A percentile compares a stretch with the other conserved stretches of the same genome.
Evolutionary conservation across 2,329 filamentous ascomycete genomes (phyloP).

Genomic region (Sclerotinia spermophila): DNA sequence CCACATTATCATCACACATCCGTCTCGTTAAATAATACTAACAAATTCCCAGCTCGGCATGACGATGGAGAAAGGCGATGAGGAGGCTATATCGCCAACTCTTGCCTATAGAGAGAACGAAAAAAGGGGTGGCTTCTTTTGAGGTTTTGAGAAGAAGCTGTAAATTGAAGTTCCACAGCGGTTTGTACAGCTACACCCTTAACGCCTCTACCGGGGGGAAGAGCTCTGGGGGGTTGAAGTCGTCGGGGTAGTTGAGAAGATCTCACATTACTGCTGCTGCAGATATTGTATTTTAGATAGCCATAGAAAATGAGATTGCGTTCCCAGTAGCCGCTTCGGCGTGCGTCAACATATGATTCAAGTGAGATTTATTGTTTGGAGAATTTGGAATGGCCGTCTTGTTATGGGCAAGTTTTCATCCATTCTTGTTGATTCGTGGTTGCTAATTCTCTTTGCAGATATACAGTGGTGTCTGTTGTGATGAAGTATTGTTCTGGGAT

Average conservation of each 20-base stretch:
- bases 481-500: neutral
- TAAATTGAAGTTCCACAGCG: too few species aligned
- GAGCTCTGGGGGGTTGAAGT: neutral
- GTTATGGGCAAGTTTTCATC: neutral
- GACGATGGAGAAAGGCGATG: neutral
- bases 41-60: neutral
- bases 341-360: neutral
- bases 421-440: neutral
- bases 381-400: neutral
- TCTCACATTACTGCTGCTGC: neutral
- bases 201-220: neutral
- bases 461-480: neutral
- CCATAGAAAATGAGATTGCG: neutral
- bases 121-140: neutral
- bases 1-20: too few species aligned
- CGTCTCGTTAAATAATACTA: neutral
- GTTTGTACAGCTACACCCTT: too few species aligned
- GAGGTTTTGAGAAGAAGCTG: neutral
- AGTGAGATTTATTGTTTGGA: neutral
- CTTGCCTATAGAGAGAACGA: neutral
- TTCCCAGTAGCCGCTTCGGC: neutral
- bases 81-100: neutral
- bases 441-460: neutral
- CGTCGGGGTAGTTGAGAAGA: neutral
- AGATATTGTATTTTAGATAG: neutral